Conservation (phyloP, 305 asterid species). For the Fraxinus sp. region DNA sequence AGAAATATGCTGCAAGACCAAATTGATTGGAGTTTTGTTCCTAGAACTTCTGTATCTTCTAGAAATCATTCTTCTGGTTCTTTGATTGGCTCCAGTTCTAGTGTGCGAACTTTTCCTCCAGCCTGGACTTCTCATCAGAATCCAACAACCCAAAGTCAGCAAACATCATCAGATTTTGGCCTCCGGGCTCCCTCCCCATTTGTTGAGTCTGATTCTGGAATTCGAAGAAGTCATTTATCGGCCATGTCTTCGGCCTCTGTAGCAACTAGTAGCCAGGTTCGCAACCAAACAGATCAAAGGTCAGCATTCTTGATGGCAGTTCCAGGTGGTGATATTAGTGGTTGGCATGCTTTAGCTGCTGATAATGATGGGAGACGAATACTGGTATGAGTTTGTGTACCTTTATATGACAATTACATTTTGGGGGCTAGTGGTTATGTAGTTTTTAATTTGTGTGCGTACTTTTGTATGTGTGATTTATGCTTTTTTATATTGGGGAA, state of each 20-base stretch:
- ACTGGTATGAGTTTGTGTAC: slow-evolving; percentile 43
- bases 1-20: slow-evolving; percentile 51
- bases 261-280: slow-evolving; percentile 45
- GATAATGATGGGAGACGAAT: slow-evolving; percentile 68
- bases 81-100: slow-evolving; percentile 37
- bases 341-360: slow-evolving; percentile 67
- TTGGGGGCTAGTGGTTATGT: slow-evolving; percentile 9
- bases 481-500: neutral
- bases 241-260: slow-evolving; percentile 46
- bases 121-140: slow-evolving; percentile 56
- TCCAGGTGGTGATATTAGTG: slow-evolving; percentile 43
- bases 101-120: slow-evolving; percentile 39
- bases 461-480: neutral
- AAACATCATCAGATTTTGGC: slow-evolving; percentile 41
- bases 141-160: slow-evolving; percentile 41
- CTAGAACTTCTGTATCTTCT: slow-evolving; percentile 49
- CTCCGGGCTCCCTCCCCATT: slow-evolving; percentile 51
- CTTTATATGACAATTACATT: neutral
- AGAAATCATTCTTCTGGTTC: slow-evolving; percentile 49
- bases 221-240: slow-evolving; percentile 51
- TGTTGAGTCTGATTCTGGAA: slow-evolving; percentile 53
- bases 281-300: slow-evolving; percentile 42
- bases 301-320: slow-evolving; percentile 48
- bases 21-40: slow-evolving; percentile 61
- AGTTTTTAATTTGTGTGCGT: neutral